Percentiles rank a stretch among this genome's conserved stretches.
These are phyloP conservation scores for Didymellaceae sp. DNA, from an alignment of 2,329 filamentous ascomycete species.

Conservation along the genomic window DNA sequence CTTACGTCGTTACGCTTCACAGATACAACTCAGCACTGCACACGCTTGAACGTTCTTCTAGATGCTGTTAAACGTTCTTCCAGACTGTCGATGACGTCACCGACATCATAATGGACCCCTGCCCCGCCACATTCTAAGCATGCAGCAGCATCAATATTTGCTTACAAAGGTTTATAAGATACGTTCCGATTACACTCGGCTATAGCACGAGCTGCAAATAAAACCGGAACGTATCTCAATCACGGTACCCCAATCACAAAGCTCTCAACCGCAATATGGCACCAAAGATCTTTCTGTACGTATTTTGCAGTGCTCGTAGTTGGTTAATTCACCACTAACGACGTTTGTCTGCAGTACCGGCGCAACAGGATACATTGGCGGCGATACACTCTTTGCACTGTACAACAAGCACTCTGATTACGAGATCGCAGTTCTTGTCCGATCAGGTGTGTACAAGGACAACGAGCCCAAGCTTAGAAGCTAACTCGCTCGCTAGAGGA, in stretches of 20 bases:
- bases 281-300: constrained; percentile 36
- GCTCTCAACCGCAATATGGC: constrained; percentile 19
- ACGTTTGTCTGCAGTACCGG: constrained; percentile 27
- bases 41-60: constrained; percentile 9
- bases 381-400: constrained; percentile 53
- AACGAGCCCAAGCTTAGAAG: too few relatives aligned
- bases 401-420: constrained; percentile 55
- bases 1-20: too few relatives aligned
- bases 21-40: too few relatives aligned
- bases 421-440: constrained; percentile 53
- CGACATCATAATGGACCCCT: neutral
- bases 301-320: neutral
- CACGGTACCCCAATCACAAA: neutral
- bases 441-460: constrained; percentile 26
- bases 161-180: constrained; percentile 1
- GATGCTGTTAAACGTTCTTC: neutral
- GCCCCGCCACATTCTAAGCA: constrained; percentile 1
- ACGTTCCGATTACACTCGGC: neutral
- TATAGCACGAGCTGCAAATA: neutral
- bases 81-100: constrained; percentile 9
- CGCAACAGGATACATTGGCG: constrained; percentile 41
- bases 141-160: neutral
- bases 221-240: neutral
- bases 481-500: constrained; percentile 38
- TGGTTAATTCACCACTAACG: neutral